Evolutionary conservation across 306 rosid species (phyloP).

Genomic region (Sindora glabra): DNA sequence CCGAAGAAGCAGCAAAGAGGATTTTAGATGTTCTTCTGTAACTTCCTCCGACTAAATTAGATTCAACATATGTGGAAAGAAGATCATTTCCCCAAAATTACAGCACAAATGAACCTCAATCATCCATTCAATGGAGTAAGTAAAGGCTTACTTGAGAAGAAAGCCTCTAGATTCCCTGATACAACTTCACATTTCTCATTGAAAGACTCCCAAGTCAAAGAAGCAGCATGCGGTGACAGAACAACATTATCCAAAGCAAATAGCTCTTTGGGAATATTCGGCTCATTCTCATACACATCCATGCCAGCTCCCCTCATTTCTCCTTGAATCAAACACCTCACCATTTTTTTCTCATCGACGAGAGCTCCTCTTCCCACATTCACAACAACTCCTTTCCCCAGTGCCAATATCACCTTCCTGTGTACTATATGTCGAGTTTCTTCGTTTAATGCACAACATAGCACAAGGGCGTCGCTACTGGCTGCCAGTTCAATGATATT

Average conservation of each 20-base stretch:
- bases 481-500: conserved; percentile 26
- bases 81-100: too few relatives aligned
- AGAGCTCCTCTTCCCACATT: conserved; percentile 40
- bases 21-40: too few relatives aligned
- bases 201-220: conserved; percentile 2
- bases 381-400: conserved; percentile 41
- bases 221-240: conserved; percentile 33
- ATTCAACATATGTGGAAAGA: too few relatives aligned
- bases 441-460: conserved; percentile 23
- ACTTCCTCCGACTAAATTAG: too few relatives aligned
- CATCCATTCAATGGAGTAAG: background rate
- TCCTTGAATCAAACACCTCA: conserved; percentile 26
- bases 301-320: conserved; percentile 48
- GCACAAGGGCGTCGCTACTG: conserved; percentile 19
- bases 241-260: conserved; percentile 37
- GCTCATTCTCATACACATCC: conserved; percentile 56
- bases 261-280: conserved; percentile 31
- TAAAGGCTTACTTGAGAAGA: conserved; percentile 32
- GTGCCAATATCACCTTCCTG: conserved; percentile 19
- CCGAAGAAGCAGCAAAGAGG: too few relatives aligned
- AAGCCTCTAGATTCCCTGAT: conserved; percentile 25
- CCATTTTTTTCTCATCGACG: conserved; percentile 38
- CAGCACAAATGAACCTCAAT: background rate
- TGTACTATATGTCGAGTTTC: conserved; percentile 31
- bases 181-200: background rate